phyloP scores from a whole-genome alignment of 2,329 filamentous ascomycete species.

The Onygenales sp. region DNA sequence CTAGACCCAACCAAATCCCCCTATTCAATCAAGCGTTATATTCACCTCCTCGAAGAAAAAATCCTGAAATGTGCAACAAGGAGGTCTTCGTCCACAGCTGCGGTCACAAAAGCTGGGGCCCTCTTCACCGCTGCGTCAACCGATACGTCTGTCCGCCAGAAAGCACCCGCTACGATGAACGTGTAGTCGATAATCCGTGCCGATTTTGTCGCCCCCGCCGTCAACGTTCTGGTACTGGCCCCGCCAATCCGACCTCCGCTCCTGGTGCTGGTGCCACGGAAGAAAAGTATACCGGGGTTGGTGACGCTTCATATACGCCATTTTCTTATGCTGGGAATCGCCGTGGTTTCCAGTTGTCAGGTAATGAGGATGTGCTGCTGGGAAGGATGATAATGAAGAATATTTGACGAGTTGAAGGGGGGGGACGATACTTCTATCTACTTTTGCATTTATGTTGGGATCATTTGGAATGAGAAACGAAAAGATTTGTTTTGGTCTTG shows the following conservation, averaged over 20 bases:
- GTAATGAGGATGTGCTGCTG: no score
- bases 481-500: no score
- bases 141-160: conserved; percentile 10
- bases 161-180: conserved; percentile 8
- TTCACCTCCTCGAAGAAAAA: neutral
- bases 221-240: neutral
- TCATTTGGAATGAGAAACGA: no score
- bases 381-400: no score
- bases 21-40: neutral
- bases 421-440: no score
- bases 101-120: conserved; percentile 12
- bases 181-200: conserved; percentile 8
- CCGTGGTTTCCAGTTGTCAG: no score
- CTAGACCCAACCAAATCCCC: neutral
- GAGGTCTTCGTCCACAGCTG: conserved; percentile 12
- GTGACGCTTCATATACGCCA: no score
- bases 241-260: neutral
- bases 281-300: neutral
- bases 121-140: conserved; percentile 10
- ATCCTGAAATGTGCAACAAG: conserved; percentile 11
- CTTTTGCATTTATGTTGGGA: no score
- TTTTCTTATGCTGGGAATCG: no score
- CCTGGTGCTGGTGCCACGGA: neutral
- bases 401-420: no score
- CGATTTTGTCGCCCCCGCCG: conserved; percentile 9